These are phyloP conservation scores for Coriaria nepalensis DNA, from an alignment of 306 rosid species.

Conservation along the genomic window DNA sequence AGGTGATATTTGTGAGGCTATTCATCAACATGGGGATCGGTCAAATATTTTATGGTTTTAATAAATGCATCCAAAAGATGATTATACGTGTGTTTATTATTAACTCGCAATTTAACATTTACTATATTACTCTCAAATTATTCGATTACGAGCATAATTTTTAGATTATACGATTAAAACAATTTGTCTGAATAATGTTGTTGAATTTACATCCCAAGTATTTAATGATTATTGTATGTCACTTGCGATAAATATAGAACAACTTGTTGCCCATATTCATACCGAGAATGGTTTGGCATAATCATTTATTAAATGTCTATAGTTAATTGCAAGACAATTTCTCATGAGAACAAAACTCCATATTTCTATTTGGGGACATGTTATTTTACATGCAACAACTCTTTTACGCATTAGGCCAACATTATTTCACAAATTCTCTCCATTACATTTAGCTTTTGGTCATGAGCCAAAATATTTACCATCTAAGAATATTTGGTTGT, in stretches of 20 bases:
- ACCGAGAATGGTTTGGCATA: background rate
- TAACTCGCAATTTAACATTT: background rate
- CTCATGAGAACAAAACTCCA: background rate
- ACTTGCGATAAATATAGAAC: background rate
- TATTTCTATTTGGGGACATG: too few relatives aligned
- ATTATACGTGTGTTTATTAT: background rate
- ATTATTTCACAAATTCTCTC: background rate
- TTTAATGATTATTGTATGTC: background rate
- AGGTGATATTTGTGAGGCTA: background rate
- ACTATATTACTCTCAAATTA: background rate
- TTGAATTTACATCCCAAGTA: background rate
- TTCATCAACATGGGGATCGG: background rate
- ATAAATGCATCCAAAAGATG: background rate
- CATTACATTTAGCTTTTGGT: background rate
- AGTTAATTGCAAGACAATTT: background rate
- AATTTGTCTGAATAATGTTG: too few relatives aligned
- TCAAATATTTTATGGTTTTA: background rate
- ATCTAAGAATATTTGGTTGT: background rate
- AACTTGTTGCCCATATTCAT: background rate
- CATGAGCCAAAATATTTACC: slow-evolving; percentile 3
- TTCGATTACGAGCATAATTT: background rate
- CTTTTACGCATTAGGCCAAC: background rate
- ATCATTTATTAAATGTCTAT: background rate
- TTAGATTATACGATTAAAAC: background rate
- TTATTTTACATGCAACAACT: background rate